These are phyloP conservation scores for Endogone sp. DNA, from an alignment of 192 early-diverging fungal genomes.

Conservation along the genomic window DNA sequence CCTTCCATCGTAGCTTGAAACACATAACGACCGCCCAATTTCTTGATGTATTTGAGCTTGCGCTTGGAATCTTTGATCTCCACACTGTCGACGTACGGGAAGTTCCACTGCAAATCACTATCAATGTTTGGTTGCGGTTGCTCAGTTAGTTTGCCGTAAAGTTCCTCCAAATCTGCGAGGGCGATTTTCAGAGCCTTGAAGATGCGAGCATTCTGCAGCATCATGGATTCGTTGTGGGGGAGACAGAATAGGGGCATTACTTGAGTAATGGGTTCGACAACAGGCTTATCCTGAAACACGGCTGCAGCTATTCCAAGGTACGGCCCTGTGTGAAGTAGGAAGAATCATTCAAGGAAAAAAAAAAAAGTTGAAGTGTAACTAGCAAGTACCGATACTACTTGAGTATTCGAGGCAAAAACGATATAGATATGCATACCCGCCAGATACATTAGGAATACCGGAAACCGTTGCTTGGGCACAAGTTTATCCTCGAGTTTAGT, in stretches of 20 bases:
- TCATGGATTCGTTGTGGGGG: not conserved
- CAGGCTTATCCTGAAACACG: not conserved
- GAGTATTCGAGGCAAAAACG: not conserved
- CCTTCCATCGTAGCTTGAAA: not conserved
- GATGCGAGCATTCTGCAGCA: not conserved
- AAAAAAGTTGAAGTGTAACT: not conserved
- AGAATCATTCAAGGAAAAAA: not conserved
- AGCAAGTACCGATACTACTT: not conserved
- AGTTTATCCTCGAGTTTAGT: not conserved
- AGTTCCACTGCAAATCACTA: not conserved
- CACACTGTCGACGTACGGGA: not conserved
- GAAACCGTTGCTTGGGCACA: not conserved
- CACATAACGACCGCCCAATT: not conserved
- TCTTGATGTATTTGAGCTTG: not conserved
- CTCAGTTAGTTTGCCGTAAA: not conserved
- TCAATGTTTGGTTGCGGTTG: not conserved
- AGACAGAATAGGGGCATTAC: not conserved
- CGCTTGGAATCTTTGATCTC: not conserved
- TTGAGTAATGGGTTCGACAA: not conserved
- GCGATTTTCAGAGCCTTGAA: constrained; percentile 2
- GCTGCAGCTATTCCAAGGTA: not conserved
- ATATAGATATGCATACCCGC: not conserved
- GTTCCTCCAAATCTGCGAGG: not conserved
- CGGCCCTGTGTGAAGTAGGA: not conserved
- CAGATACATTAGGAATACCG: not conserved